Evolutionary conservation across 768 basidiomycete genomes (phyloP), one percentile per base, ranked within the genome.

Genomic region (Kwoniella newhampshirensis): DNA sequence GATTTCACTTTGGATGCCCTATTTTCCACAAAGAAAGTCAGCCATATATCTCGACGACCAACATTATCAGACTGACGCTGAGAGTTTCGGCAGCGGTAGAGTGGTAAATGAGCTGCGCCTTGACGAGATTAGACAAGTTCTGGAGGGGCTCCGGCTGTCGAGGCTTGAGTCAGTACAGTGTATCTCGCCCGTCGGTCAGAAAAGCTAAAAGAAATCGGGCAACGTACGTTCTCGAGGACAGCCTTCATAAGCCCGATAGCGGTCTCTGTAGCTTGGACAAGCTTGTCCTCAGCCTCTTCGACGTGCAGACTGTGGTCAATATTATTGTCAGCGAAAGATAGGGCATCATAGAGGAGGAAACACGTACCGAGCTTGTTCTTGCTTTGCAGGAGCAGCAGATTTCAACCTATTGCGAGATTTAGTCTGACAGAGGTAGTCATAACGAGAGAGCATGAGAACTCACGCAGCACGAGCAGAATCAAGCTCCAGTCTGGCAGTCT

Each of bases 221-320:
- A 40, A 81, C 88, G 52, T 63, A 96, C 93, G 78, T 97, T 97
- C 68, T 98, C 94, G 36, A 99, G 82, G 15, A 98, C 94, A n/a
- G 89, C 87, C 81, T 94, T 94, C 92, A 96, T 94, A 41, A 91
- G 82, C 2, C 88, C 89, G 67, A 96, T 96, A 0, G 93, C 94
- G 27, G 93, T 88, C 77, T 99, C 96, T 21, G 96, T 99, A 81
- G 91, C 91, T 75, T 93, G 92, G 4, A 98, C 96, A 28, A 98
- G 84, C 77, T 93, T 91, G 75, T 99, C 96, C 57, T 81, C 80
- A 12, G 78, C 78, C 35, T 77, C 75, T 56, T 81, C 80, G 41
- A 81, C 79, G 57, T 93, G 90, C 20, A 96, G 84, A 45, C 72
- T 77, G 59, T 11, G 8, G 44, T n/a, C n/a, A n/a, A n/a, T n/a